Evolutionary conservation across 345 rosid genomes (phyloP).

Genomic region (Draba incana): DNA sequence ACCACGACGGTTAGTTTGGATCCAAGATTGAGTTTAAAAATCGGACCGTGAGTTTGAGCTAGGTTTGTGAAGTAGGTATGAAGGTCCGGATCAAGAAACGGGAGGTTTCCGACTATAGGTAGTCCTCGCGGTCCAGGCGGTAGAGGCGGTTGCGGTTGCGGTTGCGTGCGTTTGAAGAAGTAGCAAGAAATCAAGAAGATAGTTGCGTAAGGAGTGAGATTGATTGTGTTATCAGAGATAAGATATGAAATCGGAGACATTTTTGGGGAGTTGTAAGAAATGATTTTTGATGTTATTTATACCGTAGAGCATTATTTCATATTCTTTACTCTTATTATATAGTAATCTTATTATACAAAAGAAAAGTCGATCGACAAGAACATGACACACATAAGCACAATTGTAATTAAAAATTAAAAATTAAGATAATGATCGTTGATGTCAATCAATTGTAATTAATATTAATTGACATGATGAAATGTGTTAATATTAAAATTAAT

Average conservation of each 20-base stretch:
- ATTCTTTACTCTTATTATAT: no score
- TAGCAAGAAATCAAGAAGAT: conserved; percentile 6
- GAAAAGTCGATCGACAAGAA: no score
- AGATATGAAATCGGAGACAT: conserved; percentile 17
- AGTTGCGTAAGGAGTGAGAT: conserved; percentile 4
- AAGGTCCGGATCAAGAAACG: conserved; percentile 51
- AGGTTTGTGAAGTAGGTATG: conserved; percentile 48
- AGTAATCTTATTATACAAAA: no score
- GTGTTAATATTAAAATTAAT: no score
- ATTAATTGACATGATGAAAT: no score
- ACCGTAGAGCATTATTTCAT: no score
- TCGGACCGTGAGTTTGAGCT: conserved; percentile 47
- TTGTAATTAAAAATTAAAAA: no score
- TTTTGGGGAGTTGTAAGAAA: not conserved
- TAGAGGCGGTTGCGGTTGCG: conserved; percentile 32
- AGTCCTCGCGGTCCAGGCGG: conserved; percentile 59
- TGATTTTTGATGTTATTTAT: no score
- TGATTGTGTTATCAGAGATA: not conserved
- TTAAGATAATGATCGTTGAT: no score
- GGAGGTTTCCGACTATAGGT: conserved; percentile 55
- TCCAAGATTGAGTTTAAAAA: conserved; percentile 49
- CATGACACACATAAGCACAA: no score
- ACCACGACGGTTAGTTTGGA: conserved; percentile 45
- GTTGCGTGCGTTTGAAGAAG: conserved; percentile 1
- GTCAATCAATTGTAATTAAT: no score